phyloP scores from a whole-genome alignment of 78 protist species.

The Cavenderia fasciculata region DNA sequence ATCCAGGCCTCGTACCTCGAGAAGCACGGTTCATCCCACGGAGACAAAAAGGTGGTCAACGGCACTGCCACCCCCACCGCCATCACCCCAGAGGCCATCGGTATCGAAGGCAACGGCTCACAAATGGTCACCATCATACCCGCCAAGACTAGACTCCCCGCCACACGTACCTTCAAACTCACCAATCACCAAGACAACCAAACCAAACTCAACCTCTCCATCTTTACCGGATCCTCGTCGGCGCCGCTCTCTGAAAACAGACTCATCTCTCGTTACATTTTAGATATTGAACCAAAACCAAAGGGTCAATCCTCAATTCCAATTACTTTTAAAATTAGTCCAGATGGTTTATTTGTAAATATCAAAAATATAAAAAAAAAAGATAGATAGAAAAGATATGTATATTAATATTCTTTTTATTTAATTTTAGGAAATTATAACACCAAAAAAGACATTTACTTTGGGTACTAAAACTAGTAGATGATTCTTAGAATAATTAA shows the following conservation, averaged over 20 bases:
- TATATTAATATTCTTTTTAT: too few relatives aligned
- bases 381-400: too few relatives aligned
- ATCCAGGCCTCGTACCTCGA: conserved; percentile 94
- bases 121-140: conserved; percentile 97
- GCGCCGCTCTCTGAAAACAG: conserved; percentile 89
- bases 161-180: conserved; percentile 91
- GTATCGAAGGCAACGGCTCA: conserved; percentile 99
- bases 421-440: too few relatives aligned
- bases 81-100: conserved; percentile 96
- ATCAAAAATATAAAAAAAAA: too few relatives aligned
- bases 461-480: too few relatives aligned
- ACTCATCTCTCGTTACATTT: conserved; percentile 91
- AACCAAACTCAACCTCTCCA: conserved; percentile 88
- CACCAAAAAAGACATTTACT: too few relatives aligned
- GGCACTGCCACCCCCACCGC: conserved; percentile 88
- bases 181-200: conserved; percentile 95
- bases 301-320: conserved; percentile 92
- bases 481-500: too few relatives aligned
- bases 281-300: conserved; percentile 96
- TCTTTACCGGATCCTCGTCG: conserved; percentile 91
- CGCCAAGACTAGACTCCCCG: conserved; percentile 96
- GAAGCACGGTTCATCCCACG: conserved; percentile 61
- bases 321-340: conserved; percentile 1
- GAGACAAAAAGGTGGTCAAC: conserved; percentile 69
- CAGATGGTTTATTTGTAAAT: neutral